Percentiles rank a stretch among this genome's conserved stretches.
phyloP scores from a whole-genome alignment of 2,329 filamentous ascomycete species.

The Verticillium nonalfalfae region DNA sequence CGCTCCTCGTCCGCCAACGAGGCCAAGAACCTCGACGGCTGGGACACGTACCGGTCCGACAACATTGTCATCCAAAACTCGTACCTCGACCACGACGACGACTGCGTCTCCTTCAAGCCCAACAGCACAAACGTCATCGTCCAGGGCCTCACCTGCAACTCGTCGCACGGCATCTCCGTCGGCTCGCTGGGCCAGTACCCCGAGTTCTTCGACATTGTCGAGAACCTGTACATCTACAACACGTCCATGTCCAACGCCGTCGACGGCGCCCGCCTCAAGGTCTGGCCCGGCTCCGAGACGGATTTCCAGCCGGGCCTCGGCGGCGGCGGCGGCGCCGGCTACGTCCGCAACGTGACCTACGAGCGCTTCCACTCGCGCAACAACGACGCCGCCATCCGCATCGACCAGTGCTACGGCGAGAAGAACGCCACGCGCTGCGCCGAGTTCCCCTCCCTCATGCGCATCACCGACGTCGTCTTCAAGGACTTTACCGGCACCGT shows the following conservation, averaged over 20 bases:
- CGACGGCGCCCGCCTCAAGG: conserved; percentile 66
- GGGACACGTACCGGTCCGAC: conserved; percentile 58
- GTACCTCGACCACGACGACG: conserved; percentile 57
- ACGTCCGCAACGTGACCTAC: conserved; percentile 56
- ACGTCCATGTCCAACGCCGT: conserved; percentile 51
- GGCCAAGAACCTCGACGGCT: conserved; percentile 62
- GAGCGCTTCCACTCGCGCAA: conserved; percentile 50
- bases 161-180: conserved; percentile 67
- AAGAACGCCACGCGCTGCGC: conserved; percentile 5
- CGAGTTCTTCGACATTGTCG: conserved; percentile 58
- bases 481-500: conserved; percentile 20
- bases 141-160: conserved; percentile 61
- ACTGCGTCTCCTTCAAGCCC: conserved; percentile 70
- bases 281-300: conserved; percentile 49
- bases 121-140: conserved; percentile 64
- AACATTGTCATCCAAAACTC: conserved; percentile 63
- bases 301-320: conserved; percentile 50
- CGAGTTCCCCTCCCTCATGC: conserved; percentile 11
- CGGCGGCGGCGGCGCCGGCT: conserved; percentile 50
- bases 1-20: conserved; percentile 42
- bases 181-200: conserved; percentile 64
- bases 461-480: conserved; percentile 19
- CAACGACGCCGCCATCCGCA: conserved; percentile 54
- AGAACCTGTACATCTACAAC: conserved; percentile 60
- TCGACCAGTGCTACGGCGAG: conserved; percentile 54